Percentiles rank a stretch among this genome's conserved stretches.
phyloP scores from a whole-genome alignment of 306 rosid species.

The Styphnolobium japonicum region DNA sequence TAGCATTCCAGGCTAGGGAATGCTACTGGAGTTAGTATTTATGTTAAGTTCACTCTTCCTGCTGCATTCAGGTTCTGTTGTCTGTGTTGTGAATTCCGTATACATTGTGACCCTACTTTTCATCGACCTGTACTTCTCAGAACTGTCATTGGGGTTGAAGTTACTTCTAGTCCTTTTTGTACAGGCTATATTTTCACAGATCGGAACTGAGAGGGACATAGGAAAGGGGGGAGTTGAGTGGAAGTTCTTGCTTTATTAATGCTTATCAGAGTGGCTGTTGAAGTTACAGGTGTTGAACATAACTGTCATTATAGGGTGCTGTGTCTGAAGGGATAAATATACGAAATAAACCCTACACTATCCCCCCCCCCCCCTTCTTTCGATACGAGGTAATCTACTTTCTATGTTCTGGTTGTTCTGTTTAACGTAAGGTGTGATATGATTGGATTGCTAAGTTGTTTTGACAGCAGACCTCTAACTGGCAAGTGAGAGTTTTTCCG shows the following conservation, averaged over 20 bases:
- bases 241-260: neutral
- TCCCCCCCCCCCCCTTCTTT: too few species aligned
- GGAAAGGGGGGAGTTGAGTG: neutral
- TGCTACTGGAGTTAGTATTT: slow-evolving; percentile 9
- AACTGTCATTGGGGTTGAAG: neutral
- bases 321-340: too few species aligned
- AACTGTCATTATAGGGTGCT: too few species aligned
- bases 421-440: neutral
- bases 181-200: neutral
- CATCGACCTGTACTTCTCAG: neutral
- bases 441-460: neutral
- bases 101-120: neutral
- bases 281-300: neutral
- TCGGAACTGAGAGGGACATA: neutral
- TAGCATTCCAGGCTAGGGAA: slow-evolving; percentile 7
- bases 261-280: neutral
- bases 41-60: neutral
- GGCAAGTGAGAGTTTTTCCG: neutral
- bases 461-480: neutral
- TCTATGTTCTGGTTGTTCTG: neutral
- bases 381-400: too few species aligned
- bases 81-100: neutral
- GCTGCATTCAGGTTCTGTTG: slow-evolving; percentile 21
- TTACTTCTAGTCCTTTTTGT: neutral
- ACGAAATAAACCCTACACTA: too few species aligned